Percentiles rank a stretch among this genome's conserved stretches.
These are phyloP conservation scores for Tolypocladium guangdongense DNA, from an alignment of 2,329 filamentous ascomycete species.

Conservation along the genomic window DNA sequence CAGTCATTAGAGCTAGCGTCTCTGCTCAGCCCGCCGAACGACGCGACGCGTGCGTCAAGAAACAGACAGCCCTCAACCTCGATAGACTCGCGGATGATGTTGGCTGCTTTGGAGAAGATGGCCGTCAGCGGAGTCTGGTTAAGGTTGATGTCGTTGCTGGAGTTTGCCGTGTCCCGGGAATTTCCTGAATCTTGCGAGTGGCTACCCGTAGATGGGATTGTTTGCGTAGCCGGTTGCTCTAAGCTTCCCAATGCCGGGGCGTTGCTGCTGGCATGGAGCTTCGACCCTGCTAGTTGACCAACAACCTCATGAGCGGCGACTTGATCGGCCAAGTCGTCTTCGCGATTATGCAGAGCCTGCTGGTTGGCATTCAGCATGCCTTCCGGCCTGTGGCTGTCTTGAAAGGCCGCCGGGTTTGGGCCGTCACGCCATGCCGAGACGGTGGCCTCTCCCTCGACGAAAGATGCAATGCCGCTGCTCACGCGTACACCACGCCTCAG, in stretches of 20 bases:
- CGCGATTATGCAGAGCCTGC: neutral
- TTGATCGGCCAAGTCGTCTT: neutral
- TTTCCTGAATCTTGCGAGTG: neutral
- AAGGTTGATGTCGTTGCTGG: neutral
- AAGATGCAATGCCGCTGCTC: slow-evolving; percentile 22
- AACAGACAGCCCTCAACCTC: slow-evolving; percentile 26
- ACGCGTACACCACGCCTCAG: slow-evolving; percentile 24
- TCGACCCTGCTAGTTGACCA: neutral
- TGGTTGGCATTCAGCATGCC: slow-evolving; percentile 7
- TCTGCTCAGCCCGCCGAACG: slow-evolving; percentile 4
- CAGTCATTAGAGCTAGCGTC: neutral
- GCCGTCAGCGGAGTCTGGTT: neutral
- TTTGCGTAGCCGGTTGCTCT: neutral
- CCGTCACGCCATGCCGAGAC: slow-evolving; percentile 13
- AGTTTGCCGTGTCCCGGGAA: neutral
- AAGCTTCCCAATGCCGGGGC: too few relatives aligned
- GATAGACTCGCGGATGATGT: slow-evolving; percentile 29
- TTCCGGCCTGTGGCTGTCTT: slow-evolving; percentile 4
- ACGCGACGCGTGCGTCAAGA: slow-evolving; percentile 21
- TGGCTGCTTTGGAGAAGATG: slow-evolving; percentile 32
- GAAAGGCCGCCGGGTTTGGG: slow-evolving; percentile 1
- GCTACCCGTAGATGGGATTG: neutral
- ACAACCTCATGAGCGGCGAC: neutral
- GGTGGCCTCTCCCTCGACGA: slow-evolving; percentile 22
- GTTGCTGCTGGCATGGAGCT: neutral